Conservation (phyloP, 345 rosid species). For the Pugionium dolabratum region DNA sequence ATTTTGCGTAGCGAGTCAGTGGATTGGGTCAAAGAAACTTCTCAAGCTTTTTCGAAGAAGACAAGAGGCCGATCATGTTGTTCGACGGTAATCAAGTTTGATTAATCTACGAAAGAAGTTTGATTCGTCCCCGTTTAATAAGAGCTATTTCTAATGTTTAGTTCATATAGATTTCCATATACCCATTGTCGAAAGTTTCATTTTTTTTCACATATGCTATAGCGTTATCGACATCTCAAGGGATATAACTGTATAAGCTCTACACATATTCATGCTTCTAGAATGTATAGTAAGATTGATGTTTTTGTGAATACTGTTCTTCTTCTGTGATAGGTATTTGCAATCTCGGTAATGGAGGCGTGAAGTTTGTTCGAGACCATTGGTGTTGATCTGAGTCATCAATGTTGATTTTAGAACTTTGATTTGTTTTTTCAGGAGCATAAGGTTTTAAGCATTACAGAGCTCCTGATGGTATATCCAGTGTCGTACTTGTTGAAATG, state of each 20-base stretch:
- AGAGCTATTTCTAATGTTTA: not conserved
- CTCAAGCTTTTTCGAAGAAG: constrained; percentile 68
- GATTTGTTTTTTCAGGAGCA: constrained; percentile 48
- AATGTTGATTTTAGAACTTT: not conserved
- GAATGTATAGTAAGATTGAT: not conserved
- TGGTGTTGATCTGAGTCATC: constrained; percentile 12
- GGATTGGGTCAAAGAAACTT: constrained; percentile 60
- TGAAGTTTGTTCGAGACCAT: constrained; percentile 72
- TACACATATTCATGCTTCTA: no score
- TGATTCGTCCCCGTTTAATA: not conserved
- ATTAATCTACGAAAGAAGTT: not conserved
- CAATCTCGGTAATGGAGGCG: constrained; percentile 90
- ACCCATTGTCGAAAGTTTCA: no score
- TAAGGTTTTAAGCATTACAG: constrained; percentile 87
- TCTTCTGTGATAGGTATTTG: constrained; percentile 58
- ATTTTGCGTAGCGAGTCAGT: constrained; percentile 39
- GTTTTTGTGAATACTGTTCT: not conserved
- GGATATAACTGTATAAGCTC: not conserved
- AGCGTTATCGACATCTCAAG: not conserved
- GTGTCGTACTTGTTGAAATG: constrained; percentile 84
- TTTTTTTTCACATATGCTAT: not conserved
- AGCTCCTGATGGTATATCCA: constrained; percentile 94
- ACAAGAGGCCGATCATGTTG: constrained; percentile 83
- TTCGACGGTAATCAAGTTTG: constrained; percentile 62
- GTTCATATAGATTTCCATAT: no score